These are phyloP conservation scores for Trametes cinnabarina DNA, from an alignment of 768 basidiomycete genomes.

Conservation along the genomic window DNA sequence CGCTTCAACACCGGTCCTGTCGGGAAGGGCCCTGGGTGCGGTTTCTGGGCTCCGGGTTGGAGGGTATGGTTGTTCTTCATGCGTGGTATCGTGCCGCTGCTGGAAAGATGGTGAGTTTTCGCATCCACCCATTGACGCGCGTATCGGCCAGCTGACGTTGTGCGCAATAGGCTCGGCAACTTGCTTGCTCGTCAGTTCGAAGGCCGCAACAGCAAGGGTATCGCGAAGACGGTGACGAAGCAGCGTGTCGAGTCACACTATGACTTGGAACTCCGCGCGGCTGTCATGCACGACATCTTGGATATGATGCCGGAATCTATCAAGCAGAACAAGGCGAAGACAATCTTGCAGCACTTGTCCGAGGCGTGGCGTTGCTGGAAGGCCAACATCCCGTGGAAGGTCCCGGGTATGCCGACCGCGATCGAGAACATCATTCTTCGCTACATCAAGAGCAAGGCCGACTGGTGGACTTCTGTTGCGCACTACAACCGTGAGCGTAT, in stretches of 20 bases:
- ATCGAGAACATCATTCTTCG: conserved; percentile 99
- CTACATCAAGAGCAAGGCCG: conserved; percentile 99
- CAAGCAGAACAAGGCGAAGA: conserved; percentile 99
- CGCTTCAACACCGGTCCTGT: conserved; percentile 99
- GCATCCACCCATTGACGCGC: too few species aligned
- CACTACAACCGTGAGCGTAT: conserved; percentile 99
- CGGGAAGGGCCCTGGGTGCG: conserved; percentile 97
- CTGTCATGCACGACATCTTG: conserved; percentile 99
- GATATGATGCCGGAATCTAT: conserved; percentile 99
- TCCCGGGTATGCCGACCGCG: conserved; percentile 98
- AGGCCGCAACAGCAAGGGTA: conserved; percentile 93
- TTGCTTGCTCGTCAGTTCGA: conserved; percentile 98
- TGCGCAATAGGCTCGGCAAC: conserved; percentile 71
- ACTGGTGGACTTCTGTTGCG: conserved; percentile 99
- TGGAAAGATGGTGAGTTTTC: conserved; percentile 90
- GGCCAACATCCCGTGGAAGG: conserved; percentile 98
- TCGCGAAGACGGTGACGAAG: conserved; percentile 98
- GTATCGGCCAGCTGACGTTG: too few species aligned
- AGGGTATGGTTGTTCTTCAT: conserved; percentile 99
- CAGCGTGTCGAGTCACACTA: conserved; percentile 99
- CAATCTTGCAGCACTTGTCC: conserved; percentile 95
- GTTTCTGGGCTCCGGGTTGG: conserved; percentile 99
- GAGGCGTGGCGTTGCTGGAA: conserved; percentile 99
- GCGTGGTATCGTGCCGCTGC: conserved; percentile 95
- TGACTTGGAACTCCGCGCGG: conserved; percentile 93